A percentile compares a stretch with the other conserved stretches of the same genome.
These are phyloP conservation scores for Tanacetum coccineum DNA, from an alignment of 129 eudicot species.

Conservation along the genomic window DNA sequence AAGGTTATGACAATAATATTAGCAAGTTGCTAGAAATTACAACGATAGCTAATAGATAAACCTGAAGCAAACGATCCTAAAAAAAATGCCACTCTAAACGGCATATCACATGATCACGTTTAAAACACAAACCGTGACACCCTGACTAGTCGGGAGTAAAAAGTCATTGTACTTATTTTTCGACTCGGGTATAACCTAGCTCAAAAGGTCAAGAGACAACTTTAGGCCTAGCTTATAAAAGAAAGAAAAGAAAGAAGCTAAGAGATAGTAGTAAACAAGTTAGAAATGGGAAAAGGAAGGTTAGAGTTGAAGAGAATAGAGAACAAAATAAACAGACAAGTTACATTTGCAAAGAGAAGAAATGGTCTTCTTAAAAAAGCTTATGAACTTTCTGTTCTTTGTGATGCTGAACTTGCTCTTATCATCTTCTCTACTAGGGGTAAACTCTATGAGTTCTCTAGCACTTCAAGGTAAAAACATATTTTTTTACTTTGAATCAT, in stretches of 20 bases:
- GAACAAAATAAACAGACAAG: constrained; percentile 47
- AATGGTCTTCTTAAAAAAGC: constrained; percentile 46
- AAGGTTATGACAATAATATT: no score
- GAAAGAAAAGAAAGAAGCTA: background rate
- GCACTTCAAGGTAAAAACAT: constrained; percentile 31
- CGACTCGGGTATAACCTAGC: constrained; percentile 3
- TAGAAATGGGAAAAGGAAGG: constrained; percentile 40
- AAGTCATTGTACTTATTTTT: background rate
- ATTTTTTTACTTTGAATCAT: background rate
- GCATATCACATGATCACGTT: no score
- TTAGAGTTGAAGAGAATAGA: constrained; percentile 45
- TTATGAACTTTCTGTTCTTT: constrained; percentile 45
- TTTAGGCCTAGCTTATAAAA: constrained; percentile 25
- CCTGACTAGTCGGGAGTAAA: no score
- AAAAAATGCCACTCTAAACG: no score
- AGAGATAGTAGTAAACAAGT: constrained; percentile 3
- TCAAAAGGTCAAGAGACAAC: constrained; percentile 10
- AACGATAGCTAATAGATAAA: no score
- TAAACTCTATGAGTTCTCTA: constrained; percentile 46
- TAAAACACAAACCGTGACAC: no score
- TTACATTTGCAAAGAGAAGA: constrained; percentile 45
- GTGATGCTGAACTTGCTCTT: constrained; percentile 49
- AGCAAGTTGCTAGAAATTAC: no score
- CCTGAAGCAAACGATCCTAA: no score
- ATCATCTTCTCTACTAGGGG: constrained; percentile 48